Percentiles rank a stretch among this genome's conserved stretches.
Conservation (phyloP, 371 early-diverging fungal species). For the Syncephalastrum racemosum region DNA sequence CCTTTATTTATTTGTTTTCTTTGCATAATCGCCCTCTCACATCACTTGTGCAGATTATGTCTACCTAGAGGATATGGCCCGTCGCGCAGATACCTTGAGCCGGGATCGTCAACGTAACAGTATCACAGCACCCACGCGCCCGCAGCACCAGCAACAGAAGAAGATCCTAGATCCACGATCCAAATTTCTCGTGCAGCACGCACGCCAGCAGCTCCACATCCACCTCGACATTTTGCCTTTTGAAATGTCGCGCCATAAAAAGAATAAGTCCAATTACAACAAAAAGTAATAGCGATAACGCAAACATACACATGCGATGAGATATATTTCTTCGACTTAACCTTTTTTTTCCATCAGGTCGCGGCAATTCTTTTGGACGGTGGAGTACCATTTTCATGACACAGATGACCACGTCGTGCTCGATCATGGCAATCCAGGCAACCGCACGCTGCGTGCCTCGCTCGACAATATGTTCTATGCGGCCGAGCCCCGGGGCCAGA, state of each 20-base stretch:
- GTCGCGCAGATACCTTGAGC: conserved; percentile 35
- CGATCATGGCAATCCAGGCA: conserved; percentile 21
- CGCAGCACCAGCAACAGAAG: conserved; percentile 3
- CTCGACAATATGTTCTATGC: conserved; percentile 37
- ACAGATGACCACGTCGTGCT: conserved; percentile 1
- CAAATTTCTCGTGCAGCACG: conserved; percentile 19
- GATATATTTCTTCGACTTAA: neutral
- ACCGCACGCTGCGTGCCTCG: conserved; percentile 22
- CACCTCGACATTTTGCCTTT: conserved; percentile 25
- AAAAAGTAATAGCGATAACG: conserved; percentile 19
- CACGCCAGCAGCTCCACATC: conserved; percentile 26
- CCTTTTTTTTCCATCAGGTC: conserved; percentile 15
- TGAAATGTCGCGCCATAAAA: conserved; percentile 37
- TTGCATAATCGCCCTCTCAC: neutral
- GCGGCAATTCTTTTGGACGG: conserved; percentile 38
- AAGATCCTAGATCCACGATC: conserved; percentile 7
- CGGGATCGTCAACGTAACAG: conserved; percentile 22
- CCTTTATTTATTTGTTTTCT: too few species aligned
- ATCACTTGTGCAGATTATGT: conserved; percentile 33
- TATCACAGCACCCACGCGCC: too few species aligned
- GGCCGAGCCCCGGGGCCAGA: conserved; percentile 32
- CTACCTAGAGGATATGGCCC: conserved; percentile 43
- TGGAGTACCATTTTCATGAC: conserved; percentile 32
- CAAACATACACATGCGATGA: neutral
- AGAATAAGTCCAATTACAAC: conserved; percentile 38